Evolutionary conservation across 768 basidiomycete species (phyloP), one percentile per base, ranked within the genome.

Genomic region (Aureoboletus auriporus): DNA sequence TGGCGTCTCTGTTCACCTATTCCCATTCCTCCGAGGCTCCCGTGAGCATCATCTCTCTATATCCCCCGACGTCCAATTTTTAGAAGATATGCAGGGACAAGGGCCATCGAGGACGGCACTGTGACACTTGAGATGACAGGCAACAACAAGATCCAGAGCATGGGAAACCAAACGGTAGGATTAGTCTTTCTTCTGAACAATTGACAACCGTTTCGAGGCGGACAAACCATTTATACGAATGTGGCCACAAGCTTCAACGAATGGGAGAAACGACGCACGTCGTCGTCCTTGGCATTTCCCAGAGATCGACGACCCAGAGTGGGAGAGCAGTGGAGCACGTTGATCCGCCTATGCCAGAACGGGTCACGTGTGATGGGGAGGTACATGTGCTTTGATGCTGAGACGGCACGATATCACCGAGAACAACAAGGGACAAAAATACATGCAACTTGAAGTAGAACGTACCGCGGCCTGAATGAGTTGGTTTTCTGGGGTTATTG

Each of bases 211-310:
- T 39, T 23, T 28, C 31, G 29, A 33, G 46, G 30, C 7, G 31
- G 33, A 34, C 20, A 23, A 23, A 23, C 20, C 20, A 23, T 23
- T 23, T 23, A 23, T 58, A 67, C 49, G 49, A 57, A 51, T 62
- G 69, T 39, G 65, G 53, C 9, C 20, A 49, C 14, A 41, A 44
- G 37, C 53, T 46, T 17, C 59, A 62, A 42, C 39, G 53, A 14
- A 46, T 56, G 39, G 68, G 64, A 8, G 62, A 66, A 53, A 58
- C 48, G 11, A 57, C 54, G 11, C 61, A 60, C 16, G 50, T 59
- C 35, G 51, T 53, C 8, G 9, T 31, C 9, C 30, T 6, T 34
- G 34, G 34, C 34, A 14, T 34, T 20, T 39, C 12, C 50, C 54
- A 43, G 49, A 60, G 46, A 46, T 34, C 23, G 57, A 50, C 12